A percentile compares a stretch with the other conserved stretches of the same genome.
These are phyloP conservation scores for Yamadazyma atlantica DNA, from an alignment of 1,139 yeast genomes.

Conservation along the genomic window DNA sequence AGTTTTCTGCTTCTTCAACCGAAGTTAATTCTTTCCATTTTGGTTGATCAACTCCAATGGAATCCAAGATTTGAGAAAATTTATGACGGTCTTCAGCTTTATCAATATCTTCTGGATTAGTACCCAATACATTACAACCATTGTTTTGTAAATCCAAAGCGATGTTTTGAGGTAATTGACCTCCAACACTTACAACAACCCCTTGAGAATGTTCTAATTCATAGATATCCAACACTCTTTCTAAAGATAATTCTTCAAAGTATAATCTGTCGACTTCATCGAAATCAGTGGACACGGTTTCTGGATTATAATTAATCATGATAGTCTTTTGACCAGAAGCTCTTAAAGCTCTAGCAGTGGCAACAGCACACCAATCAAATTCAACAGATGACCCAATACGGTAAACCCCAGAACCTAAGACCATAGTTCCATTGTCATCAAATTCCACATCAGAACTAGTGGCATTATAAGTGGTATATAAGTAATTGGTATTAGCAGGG, in stretches of 20 bases:
- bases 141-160: conserved; percentile 80
- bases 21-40: conserved; percentile 96
- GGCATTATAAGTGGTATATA: conserved; percentile 95
- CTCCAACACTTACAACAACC: conserved; percentile 95
- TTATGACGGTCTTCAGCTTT: conserved; percentile 98
- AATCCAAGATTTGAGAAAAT: conserved; percentile 90
- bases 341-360: conserved; percentile 93
- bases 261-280: conserved; percentile 97
- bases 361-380: conserved; percentile 99
- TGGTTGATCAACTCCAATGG: conserved; percentile 93
- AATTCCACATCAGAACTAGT: conserved; percentile 80
- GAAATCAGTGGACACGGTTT: conserved; percentile 96
- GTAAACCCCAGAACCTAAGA: conserved; percentile 96
- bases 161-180: conserved; percentile 96
- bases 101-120: conserved; percentile 93
- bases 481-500: conserved; percentile 95
- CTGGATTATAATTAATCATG: conserved; percentile 98
- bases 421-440: conserved; percentile 90
- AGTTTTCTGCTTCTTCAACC: conserved; percentile 76
- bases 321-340: conserved; percentile 84
- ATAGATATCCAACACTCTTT: conserved; percentile 95
- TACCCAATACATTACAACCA: conserved; percentile 89
- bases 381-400: conserved; percentile 98
- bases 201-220: conserved; percentile 89
- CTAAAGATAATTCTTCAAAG: conserved; percentile 92